phyloP scores from a whole-genome alignment of 345 rosid species.

The Syzygium oleosum region DNA sequence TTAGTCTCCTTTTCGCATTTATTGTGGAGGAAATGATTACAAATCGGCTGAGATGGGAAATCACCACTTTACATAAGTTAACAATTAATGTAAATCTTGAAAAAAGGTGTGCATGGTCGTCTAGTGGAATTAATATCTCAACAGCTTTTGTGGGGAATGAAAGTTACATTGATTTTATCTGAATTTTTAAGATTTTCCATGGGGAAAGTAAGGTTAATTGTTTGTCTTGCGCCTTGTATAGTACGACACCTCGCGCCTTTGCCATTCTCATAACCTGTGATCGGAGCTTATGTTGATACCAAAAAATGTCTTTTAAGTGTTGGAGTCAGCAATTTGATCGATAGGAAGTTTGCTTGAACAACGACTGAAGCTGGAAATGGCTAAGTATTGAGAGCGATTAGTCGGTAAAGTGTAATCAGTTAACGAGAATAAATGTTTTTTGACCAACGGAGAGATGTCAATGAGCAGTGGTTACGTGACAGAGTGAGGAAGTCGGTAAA shows the following conservation, averaged over 20 bases:
- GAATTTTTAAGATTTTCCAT: not conserved
- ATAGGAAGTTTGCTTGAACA: no score
- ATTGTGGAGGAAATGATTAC: not conserved
- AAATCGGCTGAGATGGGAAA: not conserved
- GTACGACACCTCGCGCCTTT: not conserved
- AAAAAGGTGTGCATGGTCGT: not conserved
- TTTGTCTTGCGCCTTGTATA: not conserved
- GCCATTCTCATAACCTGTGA: no score
- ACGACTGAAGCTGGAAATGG: no score
- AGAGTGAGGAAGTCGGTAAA: not conserved
- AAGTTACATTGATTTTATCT: not conserved
- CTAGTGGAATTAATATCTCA: not conserved
- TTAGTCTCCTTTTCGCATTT: not conserved
- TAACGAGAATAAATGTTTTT: not conserved
- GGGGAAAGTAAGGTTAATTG: not conserved
- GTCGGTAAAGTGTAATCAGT: not conserved
- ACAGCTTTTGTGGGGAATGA: not conserved
- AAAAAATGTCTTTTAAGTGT: not conserved
- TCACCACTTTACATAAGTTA: not conserved
- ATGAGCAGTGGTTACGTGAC: not conserved
- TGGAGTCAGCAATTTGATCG: not conserved
- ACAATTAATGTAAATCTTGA: not conserved
- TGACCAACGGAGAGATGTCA: not conserved
- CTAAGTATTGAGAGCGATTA: not conserved
- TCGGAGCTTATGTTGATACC: not conserved